Conservation (phyloP, 345 rosid species). For the Lenwebbia sp. region DNA sequence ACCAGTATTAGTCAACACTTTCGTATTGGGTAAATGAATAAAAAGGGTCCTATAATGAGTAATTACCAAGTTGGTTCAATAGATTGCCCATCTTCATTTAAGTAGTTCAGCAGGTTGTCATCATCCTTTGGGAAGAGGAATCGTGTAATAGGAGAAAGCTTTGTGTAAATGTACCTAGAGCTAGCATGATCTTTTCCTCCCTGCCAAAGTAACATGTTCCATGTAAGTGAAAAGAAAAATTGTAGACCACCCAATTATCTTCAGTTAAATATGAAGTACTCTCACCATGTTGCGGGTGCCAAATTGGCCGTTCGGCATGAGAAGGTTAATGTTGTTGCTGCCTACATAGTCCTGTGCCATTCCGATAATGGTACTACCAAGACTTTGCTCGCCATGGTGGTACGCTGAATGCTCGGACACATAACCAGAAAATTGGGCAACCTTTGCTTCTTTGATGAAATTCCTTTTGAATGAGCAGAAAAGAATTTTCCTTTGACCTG, state of each 20-base stretch:
- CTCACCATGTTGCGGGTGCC: constrained; percentile 75
- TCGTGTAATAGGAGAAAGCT: constrained; percentile 62
- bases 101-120: constrained; percentile 68
- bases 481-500: constrained; percentile 93
- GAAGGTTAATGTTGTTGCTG: constrained; percentile 88
- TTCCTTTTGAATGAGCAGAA: constrained; percentile 82
- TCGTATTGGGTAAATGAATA: not conserved
- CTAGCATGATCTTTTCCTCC: constrained; percentile 99
- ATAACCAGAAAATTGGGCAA: constrained; percentile 79
- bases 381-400: constrained; percentile 97
- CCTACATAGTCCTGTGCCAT: constrained; percentile 98
- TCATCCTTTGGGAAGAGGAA: constrained; percentile 81
- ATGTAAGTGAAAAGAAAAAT: not conserved
- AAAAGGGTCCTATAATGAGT: not conserved
- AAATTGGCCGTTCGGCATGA: constrained; percentile 72
- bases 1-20: not conserved
- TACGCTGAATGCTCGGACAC: constrained; percentile 86
- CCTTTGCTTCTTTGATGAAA: constrained; percentile 54
- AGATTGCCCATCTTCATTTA: constrained; percentile 78
- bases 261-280: not conserved
- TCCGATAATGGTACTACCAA: constrained; percentile 63
- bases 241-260: not conserved
- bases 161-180: constrained; percentile 69
- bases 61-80: constrained; percentile 90
- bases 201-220: constrained; percentile 16